A percentile compares a stretch with the other conserved stretches of the same genome.
Conservation (phyloP, 768 basidiomycete genomes). For the Pleurotus platypus region DNA sequence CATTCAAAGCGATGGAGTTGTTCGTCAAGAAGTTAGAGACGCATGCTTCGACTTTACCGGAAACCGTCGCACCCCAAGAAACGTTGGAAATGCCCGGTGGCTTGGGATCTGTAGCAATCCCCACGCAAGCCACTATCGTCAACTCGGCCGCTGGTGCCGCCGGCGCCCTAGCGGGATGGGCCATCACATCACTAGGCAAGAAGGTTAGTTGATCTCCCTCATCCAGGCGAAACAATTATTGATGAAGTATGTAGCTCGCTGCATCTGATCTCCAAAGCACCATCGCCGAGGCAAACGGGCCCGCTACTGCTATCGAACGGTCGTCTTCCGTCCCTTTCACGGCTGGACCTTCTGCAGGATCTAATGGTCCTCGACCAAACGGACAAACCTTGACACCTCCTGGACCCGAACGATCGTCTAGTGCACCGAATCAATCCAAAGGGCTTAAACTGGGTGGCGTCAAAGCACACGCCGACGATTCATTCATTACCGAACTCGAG, state of each 20-base stretch:
- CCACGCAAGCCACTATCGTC: conserved; percentile 55
- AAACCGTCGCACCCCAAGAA: conserved; percentile 27
- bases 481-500: conserved; percentile 51
- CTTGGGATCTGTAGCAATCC: conserved; percentile 22
- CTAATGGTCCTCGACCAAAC: conserved; percentile 81
- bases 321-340: conserved; percentile 56
- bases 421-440: conserved; percentile 38
- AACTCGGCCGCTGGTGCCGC: conserved; percentile 90
- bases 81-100: conserved; percentile 24
- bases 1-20: conserved; percentile 88
- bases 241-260: conserved; percentile 48
- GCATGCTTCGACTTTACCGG: conserved; percentile 73
- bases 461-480: conserved; percentile 36
- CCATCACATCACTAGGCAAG: conserved; percentile 84
- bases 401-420: conserved; percentile 49
- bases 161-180: conserved; percentile 92
- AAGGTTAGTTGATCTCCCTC: conserved; percentile 43
- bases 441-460: conserved; percentile 68
- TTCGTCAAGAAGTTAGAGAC: conserved; percentile 82
- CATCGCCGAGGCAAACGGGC: conserved; percentile 36
- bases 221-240: conserved; percentile 1
- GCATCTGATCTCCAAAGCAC: conserved; percentile 69
- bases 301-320: conserved; percentile 26
- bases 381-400: conserved; percentile 57
- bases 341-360: conserved; percentile 76